Conservation (phyloP, 2,329 filamentous ascomycete species). For the Cladophialophora chaetospira region DNA sequence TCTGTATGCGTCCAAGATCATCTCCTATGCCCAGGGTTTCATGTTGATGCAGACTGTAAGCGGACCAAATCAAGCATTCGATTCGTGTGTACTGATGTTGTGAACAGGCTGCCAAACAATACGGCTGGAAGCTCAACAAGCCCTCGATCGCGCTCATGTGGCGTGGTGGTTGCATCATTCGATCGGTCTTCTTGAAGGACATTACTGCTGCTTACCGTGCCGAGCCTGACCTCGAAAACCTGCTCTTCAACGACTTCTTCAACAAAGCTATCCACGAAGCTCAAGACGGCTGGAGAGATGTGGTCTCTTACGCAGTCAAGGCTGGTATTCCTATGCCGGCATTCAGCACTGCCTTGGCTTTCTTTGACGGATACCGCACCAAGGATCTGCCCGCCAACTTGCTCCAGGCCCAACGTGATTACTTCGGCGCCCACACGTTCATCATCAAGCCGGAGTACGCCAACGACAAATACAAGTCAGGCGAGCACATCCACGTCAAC, state of each 20-base stretch:
- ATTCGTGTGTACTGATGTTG: background rate
- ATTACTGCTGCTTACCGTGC: slow-evolving; percentile 96
- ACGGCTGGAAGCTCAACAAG: slow-evolving; percentile 99
- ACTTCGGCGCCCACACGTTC: slow-evolving; percentile 97
- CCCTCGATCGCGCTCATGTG: slow-evolving; percentile 99
- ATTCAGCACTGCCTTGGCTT: slow-evolving; percentile 95
- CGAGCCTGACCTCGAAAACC: slow-evolving; percentile 93
- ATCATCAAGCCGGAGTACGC: slow-evolving; percentile 79
- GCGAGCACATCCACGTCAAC: slow-evolving; percentile 96
- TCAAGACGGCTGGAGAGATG: slow-evolving; percentile 87
- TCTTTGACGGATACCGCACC: slow-evolving; percentile 98
- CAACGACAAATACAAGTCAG: slow-evolving; percentile 76
- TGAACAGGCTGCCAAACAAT: slow-evolving; percentile 84
- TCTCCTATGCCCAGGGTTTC: slow-evolving; percentile 99
- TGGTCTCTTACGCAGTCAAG: slow-evolving; percentile 86
- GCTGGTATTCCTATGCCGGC: slow-evolving; percentile 95
- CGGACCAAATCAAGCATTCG: slow-evolving; percentile 26
- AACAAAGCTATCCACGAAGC: slow-evolving; percentile 98
- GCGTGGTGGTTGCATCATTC: slow-evolving; percentile 99
- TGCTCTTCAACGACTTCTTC: slow-evolving; percentile 99
- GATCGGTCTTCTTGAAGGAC: slow-evolving; percentile 99
- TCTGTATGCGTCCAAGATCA: slow-evolving; percentile 99
- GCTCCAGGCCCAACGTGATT: slow-evolving; percentile 97
- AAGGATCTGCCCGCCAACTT: slow-evolving; percentile 97
- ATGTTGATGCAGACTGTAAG: slow-evolving; percentile 98